Evolutionary conservation across 306 rosid species (phyloP), one percentile per base, ranked within the genome.

Genomic region (Cicer cuneatum): DNA sequence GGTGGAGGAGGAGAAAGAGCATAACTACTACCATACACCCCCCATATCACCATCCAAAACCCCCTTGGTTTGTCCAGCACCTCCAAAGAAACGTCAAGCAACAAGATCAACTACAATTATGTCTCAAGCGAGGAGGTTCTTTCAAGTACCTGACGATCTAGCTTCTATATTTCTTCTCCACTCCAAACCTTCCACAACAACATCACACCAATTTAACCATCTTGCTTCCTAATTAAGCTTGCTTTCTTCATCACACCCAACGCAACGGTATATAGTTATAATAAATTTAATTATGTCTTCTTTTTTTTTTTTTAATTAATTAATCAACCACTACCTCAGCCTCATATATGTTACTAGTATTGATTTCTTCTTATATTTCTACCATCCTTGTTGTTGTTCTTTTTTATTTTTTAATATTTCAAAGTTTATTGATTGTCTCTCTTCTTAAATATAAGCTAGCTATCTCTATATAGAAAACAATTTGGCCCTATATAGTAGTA

Each of bases 11-110:
- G 52, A 77, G 5, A 81, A 73, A 16, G 87, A 84, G 15, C 6
- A 52, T 33, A 6, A 13, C 7, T 4, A 7, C 1, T 83, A 86
- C 39, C 80, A 12, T 39, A 85, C 88, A 6, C 90, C 96, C 2
- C 93, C 93, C 2, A 83, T 78, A 39, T 84, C 93, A 5, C 73
- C 63, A 12, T 53, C 82, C 51, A 77, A 39, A 73, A 71, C 67
- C 4, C 18, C 78, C 0, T 24, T 75, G 79, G 77, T 85, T 16
- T 90, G 96, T 49, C 96, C 93, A 1, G 93, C 93, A 29, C 71
- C 93, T 51, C 96, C 96, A 0, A 90, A 70, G 82, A 90, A 90
- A 54, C 88, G 81, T 40, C 79, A 75, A 33, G 29, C 57, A 0
- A 5, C 18, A 12, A 5, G 13, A 11, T 24, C 63, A 6, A 5